Conservation (phyloP, 768 basidiomycete species). For the Infundibulicybe gibba region DNA sequence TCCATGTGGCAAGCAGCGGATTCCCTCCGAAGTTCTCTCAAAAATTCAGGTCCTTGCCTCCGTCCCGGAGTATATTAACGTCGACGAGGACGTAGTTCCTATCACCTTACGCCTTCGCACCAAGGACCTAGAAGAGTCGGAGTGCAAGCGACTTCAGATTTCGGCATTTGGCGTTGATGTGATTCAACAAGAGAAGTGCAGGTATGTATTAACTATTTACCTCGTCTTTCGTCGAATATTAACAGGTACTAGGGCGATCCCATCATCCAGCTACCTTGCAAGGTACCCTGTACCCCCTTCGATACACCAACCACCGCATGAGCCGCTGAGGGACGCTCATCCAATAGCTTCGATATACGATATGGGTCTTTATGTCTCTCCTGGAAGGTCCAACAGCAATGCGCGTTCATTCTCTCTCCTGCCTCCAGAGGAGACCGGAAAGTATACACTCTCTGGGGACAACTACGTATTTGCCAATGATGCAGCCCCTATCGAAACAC, state of each 20-base stretch:
- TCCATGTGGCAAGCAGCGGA: slow-evolving; percentile 18
- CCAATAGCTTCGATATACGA: slow-evolving; percentile 51
- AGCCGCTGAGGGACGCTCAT: slow-evolving; percentile 54
- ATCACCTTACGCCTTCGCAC: slow-evolving; percentile 61
- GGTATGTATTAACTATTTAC: slow-evolving; percentile 37
- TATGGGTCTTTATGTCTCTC: slow-evolving; percentile 31
- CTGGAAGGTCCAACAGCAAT: slow-evolving; percentile 16
- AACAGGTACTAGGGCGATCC: slow-evolving; percentile 29
- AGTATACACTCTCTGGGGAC: slow-evolving; percentile 44
- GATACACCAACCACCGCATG: slow-evolving; percentile 59
- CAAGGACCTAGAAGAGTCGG: slow-evolving; percentile 39
- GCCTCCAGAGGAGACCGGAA: slow-evolving; percentile 38
- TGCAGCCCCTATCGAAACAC: slow-evolving; percentile 19
- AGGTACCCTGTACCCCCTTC: slow-evolving; percentile 55
- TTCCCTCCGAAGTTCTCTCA: slow-evolving; percentile 52
- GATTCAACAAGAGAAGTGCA: slow-evolving; percentile 61
- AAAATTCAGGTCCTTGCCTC: slow-evolving; percentile 65
- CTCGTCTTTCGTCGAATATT: slow-evolving; percentile 1
- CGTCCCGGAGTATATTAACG: slow-evolving; percentile 50
- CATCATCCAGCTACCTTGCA: slow-evolving; percentile 35
- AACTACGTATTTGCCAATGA: slow-evolving; percentile 48
- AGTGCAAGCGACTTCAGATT: slow-evolving; percentile 55
- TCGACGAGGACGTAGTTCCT: slow-evolving; percentile 45
- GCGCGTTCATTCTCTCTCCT: slow-evolving; percentile 47
- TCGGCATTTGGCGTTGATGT: slow-evolving; percentile 54